A percentile compares a stretch with the other conserved stretches of the same genome.
Conservation (phyloP, 2,329 filamentous ascomycete species). For the Aspergillus ruber region DNA sequence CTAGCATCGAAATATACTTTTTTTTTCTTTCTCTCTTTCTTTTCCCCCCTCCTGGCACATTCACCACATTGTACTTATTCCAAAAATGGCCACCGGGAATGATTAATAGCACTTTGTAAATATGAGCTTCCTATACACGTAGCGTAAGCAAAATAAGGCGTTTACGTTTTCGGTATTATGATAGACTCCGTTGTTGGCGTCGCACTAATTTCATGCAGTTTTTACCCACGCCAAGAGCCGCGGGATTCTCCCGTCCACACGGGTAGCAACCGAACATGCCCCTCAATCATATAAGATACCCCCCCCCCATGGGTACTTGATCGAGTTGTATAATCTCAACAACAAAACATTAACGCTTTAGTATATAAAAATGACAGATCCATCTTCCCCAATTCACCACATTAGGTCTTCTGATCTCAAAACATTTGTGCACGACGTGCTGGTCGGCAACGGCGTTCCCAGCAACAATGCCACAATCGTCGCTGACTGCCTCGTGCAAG, state of each 20-base stretch:
- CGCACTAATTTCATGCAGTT: neutral
- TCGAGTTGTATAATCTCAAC: neutral
- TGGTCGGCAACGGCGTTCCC: conserved; percentile 49
- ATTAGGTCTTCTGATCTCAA: neutral
- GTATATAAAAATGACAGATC: neutral
- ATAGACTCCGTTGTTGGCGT: too few species aligned
- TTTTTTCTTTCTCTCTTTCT: too few species aligned
- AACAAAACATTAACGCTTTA: neutral
- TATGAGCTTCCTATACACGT: neutral
- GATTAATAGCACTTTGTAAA: too few species aligned
- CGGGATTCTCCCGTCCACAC: neutral
- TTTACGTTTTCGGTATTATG: too few species aligned
- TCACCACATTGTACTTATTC: too few species aligned
- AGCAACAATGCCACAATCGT: conserved; percentile 54
- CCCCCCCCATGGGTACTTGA: too few species aligned
- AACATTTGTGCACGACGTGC: conserved; percentile 21
- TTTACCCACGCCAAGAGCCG: neutral
- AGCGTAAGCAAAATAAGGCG: too few species aligned
- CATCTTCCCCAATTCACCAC: neutral
- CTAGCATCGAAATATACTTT: neutral
- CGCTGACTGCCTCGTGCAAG: conserved; percentile 63
- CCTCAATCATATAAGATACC: neutral
- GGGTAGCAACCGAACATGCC: neutral
- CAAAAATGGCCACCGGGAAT: too few species aligned
- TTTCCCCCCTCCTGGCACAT: too few species aligned